phyloP scores from a whole-genome alignment of 129 eudicot genomes.

The Oenanthe sinensis region DNA sequence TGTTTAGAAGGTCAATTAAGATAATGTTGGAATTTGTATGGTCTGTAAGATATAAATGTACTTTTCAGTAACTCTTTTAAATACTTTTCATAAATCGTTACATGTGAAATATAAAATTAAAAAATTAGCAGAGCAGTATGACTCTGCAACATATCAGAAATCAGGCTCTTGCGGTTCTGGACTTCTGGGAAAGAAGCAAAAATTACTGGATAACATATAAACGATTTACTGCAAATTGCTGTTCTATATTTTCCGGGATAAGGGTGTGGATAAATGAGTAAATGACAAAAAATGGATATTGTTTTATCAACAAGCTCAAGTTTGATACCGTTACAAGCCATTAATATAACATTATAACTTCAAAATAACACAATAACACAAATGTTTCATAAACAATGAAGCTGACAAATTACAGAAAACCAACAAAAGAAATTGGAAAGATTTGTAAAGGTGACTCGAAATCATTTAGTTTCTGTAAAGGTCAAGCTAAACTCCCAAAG shows the following conservation, averaged over 20 bases:
- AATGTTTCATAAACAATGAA: not conserved
- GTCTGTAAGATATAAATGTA: not conserved
- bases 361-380: not conserved
- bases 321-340: conserved; percentile 3
- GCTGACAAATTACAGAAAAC: not conserved
- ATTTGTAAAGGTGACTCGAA: not conserved
- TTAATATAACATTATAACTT: not conserved
- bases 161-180: too few relatives aligned
- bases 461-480: conserved; percentile 29
- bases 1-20: not conserved
- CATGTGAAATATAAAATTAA: too few relatives aligned
- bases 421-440: not conserved
- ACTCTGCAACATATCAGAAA: not conserved
- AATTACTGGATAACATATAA: not conserved
- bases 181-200: too few relatives aligned
- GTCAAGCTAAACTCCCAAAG: conserved; percentile 81
- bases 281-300: not conserved
- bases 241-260: not conserved
- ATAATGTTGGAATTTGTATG: too few relatives aligned
- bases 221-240: not conserved
- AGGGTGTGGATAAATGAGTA: not conserved
- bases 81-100: not conserved
- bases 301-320: not conserved
- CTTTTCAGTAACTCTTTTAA: not conserved
- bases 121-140: not conserved